Base-by-base conservation (phyloP, 805 yeast genomes). In the Wickerhamomyces pijperi region DNA sequence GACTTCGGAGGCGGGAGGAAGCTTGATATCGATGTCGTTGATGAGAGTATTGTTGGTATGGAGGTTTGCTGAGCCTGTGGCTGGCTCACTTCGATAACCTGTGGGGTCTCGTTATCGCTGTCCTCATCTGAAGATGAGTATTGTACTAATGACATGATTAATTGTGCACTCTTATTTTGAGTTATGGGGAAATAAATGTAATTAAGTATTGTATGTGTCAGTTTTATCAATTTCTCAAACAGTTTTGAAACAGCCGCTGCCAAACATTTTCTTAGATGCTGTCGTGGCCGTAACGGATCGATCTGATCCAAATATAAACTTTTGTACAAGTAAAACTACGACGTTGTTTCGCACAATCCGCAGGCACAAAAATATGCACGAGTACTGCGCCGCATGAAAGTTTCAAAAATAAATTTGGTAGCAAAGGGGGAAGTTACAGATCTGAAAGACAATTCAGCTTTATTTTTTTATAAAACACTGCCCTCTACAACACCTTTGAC, bases 1-100 rank as follows among this genome's bases (percentile, higher is more conserved):
- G 36, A 39, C 21, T 35, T 46, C n/a, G 56, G 56, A 11, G 46
- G 39, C 5, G 56, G 56, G 3, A 52, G 43, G 40, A 49, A 52
- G 20, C 45, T 46, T 11, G 51, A 45, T 18, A 51, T 51, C 17
- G 54, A 51, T n/a, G 35, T 32, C n/a, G n/a, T n/a, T n/a, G 12
- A n/a, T 28, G 23, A 14, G n/a, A 25, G 14, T 12, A 12, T 25
- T 25, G 29, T 4, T 8, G n/a, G 29, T 12, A 25, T 8, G 12
- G 29, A 25, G 29, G 23, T 6, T 21, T 21, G 23, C 23, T 21
- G 9, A 7, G 9, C 23, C 23, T 21, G 23, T 21, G 23, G 23
- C 9, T 21, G 9, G 9, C 6, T 21, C 6, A 9, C 9, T 7
- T 9, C 14, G 29, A 11, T 7, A 11, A 13, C 13, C 5, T 8